These are phyloP conservation scores for Psilocybe mexicana DNA, from an alignment of 1,284 basidiomycete species.

Conservation along the genomic window DNA sequence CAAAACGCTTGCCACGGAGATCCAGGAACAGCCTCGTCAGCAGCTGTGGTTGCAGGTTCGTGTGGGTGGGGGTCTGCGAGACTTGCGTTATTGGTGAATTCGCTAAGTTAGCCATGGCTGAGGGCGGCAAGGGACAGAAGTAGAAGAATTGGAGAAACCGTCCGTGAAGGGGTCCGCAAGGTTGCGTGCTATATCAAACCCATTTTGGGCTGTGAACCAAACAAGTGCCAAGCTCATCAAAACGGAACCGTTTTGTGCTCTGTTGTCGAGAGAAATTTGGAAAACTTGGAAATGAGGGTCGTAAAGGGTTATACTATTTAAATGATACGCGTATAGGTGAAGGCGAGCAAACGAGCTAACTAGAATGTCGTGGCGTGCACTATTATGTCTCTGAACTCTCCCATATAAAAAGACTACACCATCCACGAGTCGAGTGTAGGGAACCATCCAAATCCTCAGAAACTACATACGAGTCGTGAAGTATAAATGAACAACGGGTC, in stretches of 20 bases:
- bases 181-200: background rate
- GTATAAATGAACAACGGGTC: slow-evolving; percentile 22
- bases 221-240: slow-evolving; percentile 1
- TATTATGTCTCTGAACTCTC: slow-evolving; percentile 14
- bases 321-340: slow-evolving; percentile 17
- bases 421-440: slow-evolving; percentile 21
- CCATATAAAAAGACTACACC: slow-evolving; percentile 14
- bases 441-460: slow-evolving; percentile 14
- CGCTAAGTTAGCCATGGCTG: slow-evolving; percentile 38
- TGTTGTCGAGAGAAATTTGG: no score
- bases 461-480: slow-evolving; percentile 13
- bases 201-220: slow-evolving; percentile 5
- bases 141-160: slow-evolving; percentile 6
- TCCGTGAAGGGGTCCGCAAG: background rate
- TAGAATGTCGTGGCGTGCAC: slow-evolving; percentile 17
- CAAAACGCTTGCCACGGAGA: slow-evolving; percentile 88
- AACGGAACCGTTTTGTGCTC: no score
- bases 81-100: slow-evolving; percentile 87
- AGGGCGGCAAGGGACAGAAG: slow-evolving; percentile 7
- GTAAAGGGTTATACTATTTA: slow-evolving; percentile 13
- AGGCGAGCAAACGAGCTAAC: slow-evolving; percentile 13
- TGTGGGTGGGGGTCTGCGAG: slow-evolving; percentile 69
- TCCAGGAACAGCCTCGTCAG: slow-evolving; percentile 89
- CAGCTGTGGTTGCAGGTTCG: slow-evolving; percentile 78
- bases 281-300: background rate